These are phyloP conservation scores for Nicotiana sylvestris DNA, from an alignment of 257 asterid species.

Conservation along the genomic window DNA sequence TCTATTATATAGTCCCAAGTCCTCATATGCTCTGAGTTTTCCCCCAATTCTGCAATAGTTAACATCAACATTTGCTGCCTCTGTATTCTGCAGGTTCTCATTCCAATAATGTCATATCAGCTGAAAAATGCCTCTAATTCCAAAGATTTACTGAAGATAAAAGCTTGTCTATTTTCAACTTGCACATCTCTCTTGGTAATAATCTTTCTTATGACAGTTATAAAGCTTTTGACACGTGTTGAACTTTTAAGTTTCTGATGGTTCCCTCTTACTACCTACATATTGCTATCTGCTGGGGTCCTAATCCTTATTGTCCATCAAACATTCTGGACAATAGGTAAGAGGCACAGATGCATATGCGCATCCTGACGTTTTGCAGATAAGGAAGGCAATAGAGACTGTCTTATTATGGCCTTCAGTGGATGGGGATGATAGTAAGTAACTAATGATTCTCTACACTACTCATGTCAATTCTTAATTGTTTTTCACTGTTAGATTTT, in stretches of 20 bases:
- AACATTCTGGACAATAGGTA: slow-evolving; percentile 37
- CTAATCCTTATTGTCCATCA: background rate
- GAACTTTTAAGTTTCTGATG: background rate
- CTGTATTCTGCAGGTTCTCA: slow-evolving; percentile 58
- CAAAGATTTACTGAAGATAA: slow-evolving; percentile 51
- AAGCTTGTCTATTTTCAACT: slow-evolving; percentile 69
- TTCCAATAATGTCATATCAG: slow-evolving; percentile 57
- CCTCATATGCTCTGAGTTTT: background rate
- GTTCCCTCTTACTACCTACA: background rate
- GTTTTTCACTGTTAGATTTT: slow-evolving; percentile 1
- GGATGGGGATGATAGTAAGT: slow-evolving; percentile 65
- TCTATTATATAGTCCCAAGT: background rate
- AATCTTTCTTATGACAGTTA: slow-evolving; percentile 8
- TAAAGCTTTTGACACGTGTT: background rate
- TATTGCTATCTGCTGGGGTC: slow-evolving; percentile 1
- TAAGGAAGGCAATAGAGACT: slow-evolving; percentile 44
- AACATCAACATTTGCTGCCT: slow-evolving; percentile 13
- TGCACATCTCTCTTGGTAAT: slow-evolving; percentile 82
- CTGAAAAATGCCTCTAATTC: slow-evolving; percentile 52
- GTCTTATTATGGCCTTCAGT: slow-evolving; percentile 61
- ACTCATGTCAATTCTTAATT: slow-evolving; percentile 15
- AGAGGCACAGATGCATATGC: slow-evolving; percentile 47
- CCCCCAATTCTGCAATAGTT: background rate
- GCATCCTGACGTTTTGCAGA: slow-evolving; percentile 45
- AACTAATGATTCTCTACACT: slow-evolving; percentile 7